These are phyloP conservation scores for Ichthyophthirius multifiliis DNA, from an alignment of 169 alveolate genomes.

Conservation along the genomic window DNA sequence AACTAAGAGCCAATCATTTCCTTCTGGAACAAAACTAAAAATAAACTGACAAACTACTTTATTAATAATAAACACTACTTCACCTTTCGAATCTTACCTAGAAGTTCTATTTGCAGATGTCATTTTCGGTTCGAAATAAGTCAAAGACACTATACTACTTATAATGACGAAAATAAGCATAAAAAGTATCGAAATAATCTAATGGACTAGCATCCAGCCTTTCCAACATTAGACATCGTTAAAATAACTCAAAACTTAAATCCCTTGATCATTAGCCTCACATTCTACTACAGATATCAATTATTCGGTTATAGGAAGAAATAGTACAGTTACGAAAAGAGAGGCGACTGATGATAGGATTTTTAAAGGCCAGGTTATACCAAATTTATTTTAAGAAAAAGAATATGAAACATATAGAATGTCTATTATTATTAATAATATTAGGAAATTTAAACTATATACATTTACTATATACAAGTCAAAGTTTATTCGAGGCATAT, in stretches of 20 bases:
- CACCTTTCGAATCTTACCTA: slow-evolving; percentile 23
- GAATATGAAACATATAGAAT: slow-evolving; percentile 24
- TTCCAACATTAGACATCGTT: slow-evolving; percentile 16
- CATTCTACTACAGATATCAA: slow-evolving; percentile 13
- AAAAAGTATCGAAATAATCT: background rate
- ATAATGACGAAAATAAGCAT: slow-evolving; percentile 14
- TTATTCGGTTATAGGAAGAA: slow-evolving; percentile 34
- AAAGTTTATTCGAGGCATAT: slow-evolving; percentile 26
- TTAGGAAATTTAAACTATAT: slow-evolving; percentile 14
- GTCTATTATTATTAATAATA: slow-evolving; percentile 17
- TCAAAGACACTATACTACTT: slow-evolving; percentile 28
- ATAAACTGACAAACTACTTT: slow-evolving; percentile 19
- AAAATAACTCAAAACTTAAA: background rate
- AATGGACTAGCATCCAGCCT: slow-evolving; percentile 34
- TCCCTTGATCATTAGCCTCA: slow-evolving; percentile 5
- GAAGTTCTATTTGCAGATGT: slow-evolving; percentile 37
- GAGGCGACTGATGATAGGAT: slow-evolving; percentile 23
- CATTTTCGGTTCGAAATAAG: slow-evolving; percentile 39
- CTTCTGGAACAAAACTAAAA: slow-evolving; percentile 19
- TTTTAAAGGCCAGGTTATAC: slow-evolving; percentile 32
- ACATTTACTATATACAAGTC: slow-evolving; percentile 4
- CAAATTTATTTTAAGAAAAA: slow-evolving; percentile 20
- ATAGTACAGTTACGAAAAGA: slow-evolving; percentile 24
- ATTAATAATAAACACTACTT: slow-evolving; percentile 31
- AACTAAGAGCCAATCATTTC: slow-evolving; percentile 19